Base-by-base conservation (phyloP, 345 rosid genomes). In the Boechera retrofracta region DNA sequence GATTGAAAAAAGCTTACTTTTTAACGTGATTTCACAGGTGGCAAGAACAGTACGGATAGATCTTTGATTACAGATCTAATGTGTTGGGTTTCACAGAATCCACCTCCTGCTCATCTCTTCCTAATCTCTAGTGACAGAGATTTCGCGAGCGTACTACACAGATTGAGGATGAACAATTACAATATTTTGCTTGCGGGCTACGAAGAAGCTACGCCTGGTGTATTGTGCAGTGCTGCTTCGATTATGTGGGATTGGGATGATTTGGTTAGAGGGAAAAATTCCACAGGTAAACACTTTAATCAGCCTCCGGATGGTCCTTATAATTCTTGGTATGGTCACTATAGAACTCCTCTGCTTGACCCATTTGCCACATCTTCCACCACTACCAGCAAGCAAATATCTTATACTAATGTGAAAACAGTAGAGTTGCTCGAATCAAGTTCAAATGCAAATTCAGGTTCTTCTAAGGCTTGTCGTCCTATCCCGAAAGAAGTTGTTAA, bases 291-390 rank as follows among this genome's bases (percentile, higher is more conserved):
- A 80, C 69, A 86, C 74, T 89, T 84, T 78, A 96, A 96, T 77
- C 96, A 86, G 47, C 96, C 97, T 53, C 99, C 98, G 1, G 99
- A 96, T 84, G 97, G 98, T 73, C 93, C 97, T 56, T 86, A 79
- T 77, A 82, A 86, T 73, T 93, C 98, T 69, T 96, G 97, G 98
- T 96, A 93, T 81, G 98, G 97, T 81, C 89, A 88, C 69, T 86
- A 82, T 77, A 86, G 69, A 80, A 85, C 69, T 39, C 85, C 88
- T 73, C 89, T 91, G 10, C 85, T 86, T 72, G 89, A 92, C 67
- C 97, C 98, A 1, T 95, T 86, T 71, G 71, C 67, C 59, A 57
- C 60, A 16, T 35, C 35, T 28, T 7, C 72, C 24, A 18, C 56
- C 16, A 64, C 39, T 10, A 32, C 49, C 79, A 83, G 47, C 80